A percentile compares a stretch with the other conserved stretches of the same genome.
These are phyloP conservation scores for Brettanomyces nanus DNA, from an alignment of 805 yeast genomes.

Conservation along the genomic window DNA sequence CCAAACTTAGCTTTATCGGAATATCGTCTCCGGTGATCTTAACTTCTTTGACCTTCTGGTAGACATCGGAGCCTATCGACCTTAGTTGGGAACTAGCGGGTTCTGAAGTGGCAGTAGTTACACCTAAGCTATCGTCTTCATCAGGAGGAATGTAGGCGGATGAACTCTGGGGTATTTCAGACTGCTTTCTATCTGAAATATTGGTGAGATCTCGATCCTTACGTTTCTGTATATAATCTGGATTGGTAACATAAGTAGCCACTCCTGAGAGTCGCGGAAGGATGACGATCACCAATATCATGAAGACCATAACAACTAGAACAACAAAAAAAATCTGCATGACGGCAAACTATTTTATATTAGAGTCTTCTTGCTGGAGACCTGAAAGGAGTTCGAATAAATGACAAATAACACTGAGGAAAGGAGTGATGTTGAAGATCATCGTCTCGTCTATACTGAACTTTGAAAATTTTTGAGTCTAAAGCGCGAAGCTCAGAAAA, in stretches of 20 bases:
- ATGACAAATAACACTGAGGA: too few species aligned
- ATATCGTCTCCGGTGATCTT: slow-evolving; percentile 21
- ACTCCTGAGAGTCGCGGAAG: slow-evolving; percentile 23
- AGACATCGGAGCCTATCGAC: slow-evolving; percentile 17
- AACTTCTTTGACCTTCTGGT: slow-evolving; percentile 15
- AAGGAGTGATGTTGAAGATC: too few species aligned
- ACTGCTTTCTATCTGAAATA: neutral
- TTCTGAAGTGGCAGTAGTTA: neutral
- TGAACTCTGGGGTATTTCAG: slow-evolving; percentile 1
- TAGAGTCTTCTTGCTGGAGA: too few species aligned
- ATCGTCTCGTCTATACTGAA: too few species aligned
- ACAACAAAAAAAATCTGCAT: slow-evolving; percentile 11
- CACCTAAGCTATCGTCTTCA: slow-evolving; percentile 12
- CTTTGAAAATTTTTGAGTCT: too few species aligned
- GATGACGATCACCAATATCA: slow-evolving; percentile 16
- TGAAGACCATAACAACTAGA: slow-evolving; percentile 12
- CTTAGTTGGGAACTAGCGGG: slow-evolving; percentile 4
- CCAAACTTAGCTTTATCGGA: slow-evolving; percentile 22
- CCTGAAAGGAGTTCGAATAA: too few species aligned
- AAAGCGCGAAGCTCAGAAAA: too few species aligned
- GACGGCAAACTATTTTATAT: neutral
- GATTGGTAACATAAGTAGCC: slow-evolving; percentile 20
- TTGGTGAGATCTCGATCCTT: slow-evolving; percentile 3
- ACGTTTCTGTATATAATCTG: slow-evolving; percentile 15
- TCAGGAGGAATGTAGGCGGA: slow-evolving; percentile 26